phyloP scores from a whole-genome alignment of 441 rosid genomes.

The Viola pubescens region DNA sequence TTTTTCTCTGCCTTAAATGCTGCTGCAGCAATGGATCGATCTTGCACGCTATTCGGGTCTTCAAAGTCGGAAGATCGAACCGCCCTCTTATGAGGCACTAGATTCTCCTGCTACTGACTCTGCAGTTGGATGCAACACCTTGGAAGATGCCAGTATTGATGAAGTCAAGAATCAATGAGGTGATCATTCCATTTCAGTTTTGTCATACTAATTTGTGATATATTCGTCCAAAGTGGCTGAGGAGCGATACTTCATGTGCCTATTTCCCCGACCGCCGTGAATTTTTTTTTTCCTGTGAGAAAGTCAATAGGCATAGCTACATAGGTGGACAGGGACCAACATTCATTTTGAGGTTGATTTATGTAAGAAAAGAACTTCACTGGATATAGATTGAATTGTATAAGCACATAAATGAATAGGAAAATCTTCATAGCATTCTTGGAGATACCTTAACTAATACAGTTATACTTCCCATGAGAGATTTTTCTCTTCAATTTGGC shows the following conservation, averaged over 20 bases:
- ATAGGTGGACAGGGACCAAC: too few species aligned
- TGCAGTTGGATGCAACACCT: constrained; percentile 35
- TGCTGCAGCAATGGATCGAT: constrained; percentile 91
- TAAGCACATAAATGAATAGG: too few species aligned
- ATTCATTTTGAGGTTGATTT: too few species aligned
- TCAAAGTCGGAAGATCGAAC: constrained; percentile 50
- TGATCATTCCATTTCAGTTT: constrained; percentile 15
- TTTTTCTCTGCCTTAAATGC: constrained; percentile 15
- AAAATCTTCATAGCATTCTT: too few species aligned
- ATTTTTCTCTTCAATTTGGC: too few species aligned
- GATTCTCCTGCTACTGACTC: constrained; percentile 32
- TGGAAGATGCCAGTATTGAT: constrained; percentile 56
- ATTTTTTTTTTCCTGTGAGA: too few species aligned
- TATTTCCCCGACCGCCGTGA: too few species aligned
- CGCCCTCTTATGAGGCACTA: constrained; percentile 30
- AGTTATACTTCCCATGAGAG: too few species aligned
- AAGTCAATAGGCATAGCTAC: too few species aligned
- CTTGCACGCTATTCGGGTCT: constrained; percentile 81
- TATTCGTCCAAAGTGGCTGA: constrained; percentile 4
- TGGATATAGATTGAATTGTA: too few species aligned
- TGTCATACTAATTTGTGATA: constrained; percentile 11
- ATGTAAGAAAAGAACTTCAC: too few species aligned
- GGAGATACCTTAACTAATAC: too few species aligned
- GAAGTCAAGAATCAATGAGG: constrained; percentile 54
- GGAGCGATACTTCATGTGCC: not conserved